Evolutionary conservation across 2,329 filamentous ascomycete species (phyloP).

Genomic region (Iodosphaeria phyllophila): DNA sequence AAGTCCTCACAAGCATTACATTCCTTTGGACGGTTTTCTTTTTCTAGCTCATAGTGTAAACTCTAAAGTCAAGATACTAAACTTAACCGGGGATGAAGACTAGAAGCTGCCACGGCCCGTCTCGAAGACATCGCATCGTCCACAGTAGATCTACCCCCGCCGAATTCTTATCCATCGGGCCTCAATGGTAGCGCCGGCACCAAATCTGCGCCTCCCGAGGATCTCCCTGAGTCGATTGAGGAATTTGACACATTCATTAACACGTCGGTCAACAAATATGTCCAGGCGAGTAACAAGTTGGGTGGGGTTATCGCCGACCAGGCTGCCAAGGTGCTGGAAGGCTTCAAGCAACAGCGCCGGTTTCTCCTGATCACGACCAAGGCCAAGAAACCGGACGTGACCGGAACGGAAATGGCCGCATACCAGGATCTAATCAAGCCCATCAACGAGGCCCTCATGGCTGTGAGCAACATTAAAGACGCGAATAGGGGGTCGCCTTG

Average conservation of each 20-base stretch:
- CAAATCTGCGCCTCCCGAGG: constrained; percentile 24
- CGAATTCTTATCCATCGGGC: constrained; percentile 19
- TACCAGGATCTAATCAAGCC: constrained; percentile 71
- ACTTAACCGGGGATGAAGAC: constrained; percentile 43
- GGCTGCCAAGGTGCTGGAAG: constrained; percentile 34
- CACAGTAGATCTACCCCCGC: constrained; percentile 34
- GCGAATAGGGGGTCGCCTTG: constrained; percentile 56
- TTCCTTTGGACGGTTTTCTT: no score
- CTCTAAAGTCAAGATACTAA: no score
- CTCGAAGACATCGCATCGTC: constrained; percentile 90
- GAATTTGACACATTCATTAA: constrained; percentile 72
- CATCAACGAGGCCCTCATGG: constrained; percentile 65
- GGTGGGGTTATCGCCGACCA: constrained; percentile 67
- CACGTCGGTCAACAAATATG: constrained; percentile 57
- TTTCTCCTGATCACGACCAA: constrained; percentile 80
- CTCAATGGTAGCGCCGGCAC: constrained; percentile 11
- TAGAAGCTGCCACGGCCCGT: constrained; percentile 90
- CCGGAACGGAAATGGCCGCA: constrained; percentile 35
- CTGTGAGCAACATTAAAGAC: constrained; percentile 66
- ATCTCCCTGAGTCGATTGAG: constrained; percentile 59
- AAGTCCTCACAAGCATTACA: no score
- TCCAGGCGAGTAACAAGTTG: constrained; percentile 57
- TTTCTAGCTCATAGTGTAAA: no score
- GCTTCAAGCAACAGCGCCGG: constrained; percentile 71
- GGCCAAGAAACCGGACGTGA: constrained; percentile 74